A percentile compares a stretch with the other conserved stretches of the same genome.
phyloP scores from a whole-genome alignment of 108 stramenopile genomes.

The Nitzschia putrida region DNA sequence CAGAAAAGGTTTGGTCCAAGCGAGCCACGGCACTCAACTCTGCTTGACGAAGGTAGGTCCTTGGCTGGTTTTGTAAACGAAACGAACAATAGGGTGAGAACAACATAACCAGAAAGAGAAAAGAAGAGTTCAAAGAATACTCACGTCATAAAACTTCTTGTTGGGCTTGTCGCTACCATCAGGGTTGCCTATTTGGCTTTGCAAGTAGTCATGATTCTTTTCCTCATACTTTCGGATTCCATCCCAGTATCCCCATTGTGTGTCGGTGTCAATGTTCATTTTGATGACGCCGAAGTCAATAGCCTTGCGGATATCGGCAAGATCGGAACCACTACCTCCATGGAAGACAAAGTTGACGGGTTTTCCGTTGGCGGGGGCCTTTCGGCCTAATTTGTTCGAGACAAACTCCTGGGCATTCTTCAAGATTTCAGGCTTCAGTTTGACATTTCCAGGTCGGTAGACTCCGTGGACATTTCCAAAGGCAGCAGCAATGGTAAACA shows the following conservation, averaged over 20 bases:
- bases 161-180: conserved; percentile 94
- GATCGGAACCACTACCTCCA: conserved; percentile 85
- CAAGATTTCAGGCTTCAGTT: conserved; percentile 88
- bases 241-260: conserved; percentile 93
- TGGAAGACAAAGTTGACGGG: conserved; percentile 93
- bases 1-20: conserved; percentile 75
- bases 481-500: conserved; percentile 90
- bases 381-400: conserved; percentile 77
- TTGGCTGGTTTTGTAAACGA: conserved; percentile 56
- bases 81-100: conserved; percentile 8
- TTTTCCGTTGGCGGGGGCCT: conserved; percentile 75
- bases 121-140: conserved; percentile 11
- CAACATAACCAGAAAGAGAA: not conserved
- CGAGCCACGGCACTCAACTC: conserved; percentile 88
- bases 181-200: conserved; percentile 94
- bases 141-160: conserved; percentile 96
- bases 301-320: conserved; percentile 81
- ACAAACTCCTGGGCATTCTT: conserved; percentile 81
- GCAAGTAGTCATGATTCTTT: conserved; percentile 83
- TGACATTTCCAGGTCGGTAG: conserved; percentile 91
- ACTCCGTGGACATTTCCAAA: conserved; percentile 96
- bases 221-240: conserved; percentile 78
- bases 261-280: conserved; percentile 98
- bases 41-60: conserved; percentile 90
- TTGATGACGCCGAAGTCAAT: conserved; percentile 89